phyloP scores from a whole-genome alignment of 345 rosid species.

The Dovyalis caffra region DNA sequence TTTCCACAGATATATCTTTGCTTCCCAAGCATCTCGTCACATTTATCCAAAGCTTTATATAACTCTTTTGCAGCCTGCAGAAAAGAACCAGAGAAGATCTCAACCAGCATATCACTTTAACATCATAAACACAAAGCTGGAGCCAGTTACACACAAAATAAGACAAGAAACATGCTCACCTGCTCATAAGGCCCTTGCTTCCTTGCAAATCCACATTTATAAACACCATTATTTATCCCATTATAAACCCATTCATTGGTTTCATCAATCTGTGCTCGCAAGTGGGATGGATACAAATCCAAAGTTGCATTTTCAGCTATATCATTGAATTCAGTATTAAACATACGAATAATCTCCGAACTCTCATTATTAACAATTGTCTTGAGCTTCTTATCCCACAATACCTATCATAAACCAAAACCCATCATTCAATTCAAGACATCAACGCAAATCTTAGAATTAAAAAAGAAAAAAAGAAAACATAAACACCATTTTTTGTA shows the following conservation, averaged over 20 bases:
- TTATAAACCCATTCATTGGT: constrained; percentile 42
- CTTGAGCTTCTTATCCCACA: constrained; percentile 58
- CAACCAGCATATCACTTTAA: neutral
- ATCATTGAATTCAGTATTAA: constrained; percentile 48
- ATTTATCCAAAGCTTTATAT: constrained; percentile 70
- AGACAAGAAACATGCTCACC: constrained; percentile 15
- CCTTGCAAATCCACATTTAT: constrained; percentile 52
- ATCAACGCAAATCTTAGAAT: constrained; percentile 3
- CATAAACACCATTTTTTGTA: neutral
- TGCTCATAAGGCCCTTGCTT: constrained; percentile 50
- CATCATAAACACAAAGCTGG: neutral
- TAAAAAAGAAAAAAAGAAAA: neutral
- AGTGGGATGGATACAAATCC: constrained; percentile 41
- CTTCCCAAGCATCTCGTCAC: constrained; percentile 68
- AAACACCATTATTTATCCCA: constrained; percentile 48
- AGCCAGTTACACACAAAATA: neutral
- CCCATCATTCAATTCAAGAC: constrained; percentile 2
- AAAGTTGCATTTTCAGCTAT: constrained; percentile 46
- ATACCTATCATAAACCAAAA: constrained; percentile 31
- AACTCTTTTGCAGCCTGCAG: constrained; percentile 65
- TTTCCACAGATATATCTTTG: constrained; percentile 74
- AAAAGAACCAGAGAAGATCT: neutral
- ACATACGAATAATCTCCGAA: constrained; percentile 48
- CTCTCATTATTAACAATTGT: constrained; percentile 52
- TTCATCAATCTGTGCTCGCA: constrained; percentile 38